phyloP scores from a whole-genome alignment of 352 stramenopile genomes.

The Pythium dissotocum region DNA sequence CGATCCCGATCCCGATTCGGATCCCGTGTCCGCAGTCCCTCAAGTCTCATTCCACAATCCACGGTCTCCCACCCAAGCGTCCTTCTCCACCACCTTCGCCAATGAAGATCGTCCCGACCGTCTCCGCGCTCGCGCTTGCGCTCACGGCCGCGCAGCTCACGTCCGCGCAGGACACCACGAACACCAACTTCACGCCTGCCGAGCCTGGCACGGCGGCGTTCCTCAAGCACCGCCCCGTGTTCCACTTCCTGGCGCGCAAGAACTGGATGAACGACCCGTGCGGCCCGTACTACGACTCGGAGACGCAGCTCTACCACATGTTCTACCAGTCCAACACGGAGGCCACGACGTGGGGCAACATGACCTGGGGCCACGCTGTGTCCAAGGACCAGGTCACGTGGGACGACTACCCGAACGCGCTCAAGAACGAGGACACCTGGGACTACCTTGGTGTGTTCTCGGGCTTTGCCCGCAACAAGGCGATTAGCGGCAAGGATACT shows the following conservation, averaged over 20 bases:
- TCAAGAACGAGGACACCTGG: conserved; percentile 61
- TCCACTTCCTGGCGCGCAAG: conserved; percentile 59
- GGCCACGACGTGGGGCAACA: conserved; percentile 61
- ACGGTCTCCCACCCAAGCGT: conserved; percentile 17
- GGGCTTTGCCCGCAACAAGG: conserved; percentile 58
- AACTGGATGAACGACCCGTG: conserved; percentile 89
- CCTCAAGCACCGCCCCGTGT: conserved; percentile 58
- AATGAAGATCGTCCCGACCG: conserved; percentile 33
- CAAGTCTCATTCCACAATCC: conserved; percentile 11
- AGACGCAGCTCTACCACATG: conserved; percentile 69
- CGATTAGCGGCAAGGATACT: conserved; percentile 62
- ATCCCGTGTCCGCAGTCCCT: too few relatives aligned
- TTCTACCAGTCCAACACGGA: conserved; percentile 81
- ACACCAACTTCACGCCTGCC: conserved; percentile 29
- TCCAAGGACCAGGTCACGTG: conserved; percentile 74
- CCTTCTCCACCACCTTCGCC: conserved; percentile 14
- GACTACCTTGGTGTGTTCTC: conserved; percentile 78
- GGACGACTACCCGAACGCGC: conserved; percentile 61
- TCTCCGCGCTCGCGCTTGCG: conserved; percentile 25
- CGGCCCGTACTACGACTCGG: conserved; percentile 66
- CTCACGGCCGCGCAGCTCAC: conserved; percentile 10
- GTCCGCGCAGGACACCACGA: conserved; percentile 1
- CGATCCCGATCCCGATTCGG: too few relatives aligned
- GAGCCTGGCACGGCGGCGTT: conserved; percentile 41
- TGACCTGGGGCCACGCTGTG: conserved; percentile 78